These are phyloP conservation scores for Xanthoconium stramineum DNA, from an alignment of 768 basidiomycete species.

Conservation along the genomic window DNA sequence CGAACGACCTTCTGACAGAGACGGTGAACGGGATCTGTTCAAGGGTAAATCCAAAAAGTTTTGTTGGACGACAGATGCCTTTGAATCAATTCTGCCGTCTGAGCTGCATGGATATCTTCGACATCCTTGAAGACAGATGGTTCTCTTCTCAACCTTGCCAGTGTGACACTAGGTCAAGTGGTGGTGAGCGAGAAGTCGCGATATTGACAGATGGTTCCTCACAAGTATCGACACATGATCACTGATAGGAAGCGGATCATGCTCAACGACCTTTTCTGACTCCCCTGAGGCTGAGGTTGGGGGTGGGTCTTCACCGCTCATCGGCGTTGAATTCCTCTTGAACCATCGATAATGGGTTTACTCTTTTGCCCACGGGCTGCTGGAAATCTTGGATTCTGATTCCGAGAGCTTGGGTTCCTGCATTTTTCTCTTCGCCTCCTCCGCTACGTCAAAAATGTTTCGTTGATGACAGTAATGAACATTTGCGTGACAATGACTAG, in stretches of 20 bases:
- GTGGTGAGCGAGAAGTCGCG: background rate
- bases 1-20: conserved; percentile 81
- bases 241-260: conserved; percentile 43
- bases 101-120: conserved; percentile 62
- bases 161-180: conserved; percentile 52
- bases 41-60: conserved; percentile 85
- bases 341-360: conserved; percentile 89
- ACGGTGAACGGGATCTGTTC: conserved; percentile 67
- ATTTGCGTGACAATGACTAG: conserved; percentile 88
- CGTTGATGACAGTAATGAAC: conserved; percentile 97
- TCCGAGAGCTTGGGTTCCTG: conserved; percentile 49
- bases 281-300: conserved; percentile 64
- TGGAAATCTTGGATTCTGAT: conserved; percentile 47
- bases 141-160: conserved; percentile 60
- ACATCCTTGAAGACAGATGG: conserved; percentile 42
- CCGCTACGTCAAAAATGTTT: conserved; percentile 91
- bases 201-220: conserved; percentile 23
- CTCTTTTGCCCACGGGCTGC: conserved; percentile 56
- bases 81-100: conserved; percentile 82
- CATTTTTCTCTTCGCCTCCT: conserved; percentile 80
- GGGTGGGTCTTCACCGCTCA: conserved; percentile 69
- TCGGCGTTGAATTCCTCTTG: conserved; percentile 65
- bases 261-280: conserved; percentile 73
- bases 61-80: conserved; percentile 88
- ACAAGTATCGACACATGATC: conserved; percentile 55